These are phyloP conservation scores for Amorphotheca resinae DNA, from an alignment of 495 filamentous ascomycete genomes.

Conservation along the genomic window DNA sequence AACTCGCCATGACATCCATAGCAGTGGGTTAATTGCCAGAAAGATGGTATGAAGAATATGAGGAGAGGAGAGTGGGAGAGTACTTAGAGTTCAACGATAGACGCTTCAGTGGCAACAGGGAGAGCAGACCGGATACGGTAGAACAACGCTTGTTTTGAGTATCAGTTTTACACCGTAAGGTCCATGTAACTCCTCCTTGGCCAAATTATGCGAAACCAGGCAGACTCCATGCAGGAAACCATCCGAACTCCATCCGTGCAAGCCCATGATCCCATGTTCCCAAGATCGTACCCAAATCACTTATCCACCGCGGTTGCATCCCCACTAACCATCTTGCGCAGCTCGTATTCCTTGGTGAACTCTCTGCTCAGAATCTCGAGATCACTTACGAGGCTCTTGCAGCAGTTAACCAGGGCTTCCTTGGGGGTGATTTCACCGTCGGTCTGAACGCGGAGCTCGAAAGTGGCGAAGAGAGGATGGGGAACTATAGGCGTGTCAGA, in stretches of 20 bases:
- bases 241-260: not conserved
- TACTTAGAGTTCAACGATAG: no score
- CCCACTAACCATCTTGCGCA: constrained; percentile 74
- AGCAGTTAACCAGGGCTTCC: constrained; percentile 68
- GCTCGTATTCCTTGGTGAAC: constrained; percentile 90
- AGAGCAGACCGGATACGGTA: no score
- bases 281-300: not conserved
- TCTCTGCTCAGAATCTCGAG: constrained; percentile 66
- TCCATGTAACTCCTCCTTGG: no score
- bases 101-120: no score
- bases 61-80: no score
- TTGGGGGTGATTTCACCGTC: constrained; percentile 78
- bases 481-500: constrained; percentile 38
- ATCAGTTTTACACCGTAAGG: no score
- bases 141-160: no score
- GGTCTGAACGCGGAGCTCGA: constrained; percentile 83
- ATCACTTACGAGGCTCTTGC: constrained; percentile 64
- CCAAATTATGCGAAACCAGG: no score
- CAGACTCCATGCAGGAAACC: no score
- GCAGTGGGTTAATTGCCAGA: no score
- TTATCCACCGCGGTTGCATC: constrained; percentile 5
- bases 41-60: no score
- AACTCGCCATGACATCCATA: no score
- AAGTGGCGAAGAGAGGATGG: constrained; percentile 75
- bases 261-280: not conserved